phyloP scores from a whole-genome alignment of 805 yeast genomes.

The Candida peoriensis region DNA sequence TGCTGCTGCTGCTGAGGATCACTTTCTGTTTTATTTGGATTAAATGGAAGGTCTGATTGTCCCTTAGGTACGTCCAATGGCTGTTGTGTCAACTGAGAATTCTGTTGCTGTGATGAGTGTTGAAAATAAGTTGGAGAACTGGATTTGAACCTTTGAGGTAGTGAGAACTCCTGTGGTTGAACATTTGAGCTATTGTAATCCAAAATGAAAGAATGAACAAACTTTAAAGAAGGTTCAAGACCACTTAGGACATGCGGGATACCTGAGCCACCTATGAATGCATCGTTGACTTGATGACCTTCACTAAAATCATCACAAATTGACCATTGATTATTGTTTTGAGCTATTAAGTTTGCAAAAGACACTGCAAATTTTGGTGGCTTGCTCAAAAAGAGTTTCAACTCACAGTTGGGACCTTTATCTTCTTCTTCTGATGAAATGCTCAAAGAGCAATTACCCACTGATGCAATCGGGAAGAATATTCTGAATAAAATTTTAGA shows the following conservation, averaged over 20 bases:
- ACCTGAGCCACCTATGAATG: constrained; percentile 55
- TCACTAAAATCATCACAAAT: constrained; percentile 82
- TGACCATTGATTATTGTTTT: constrained; percentile 63
- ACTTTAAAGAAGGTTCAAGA: constrained; percentile 41
- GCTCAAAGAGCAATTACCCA: constrained; percentile 52
- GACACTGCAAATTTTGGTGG: constrained; percentile 79
- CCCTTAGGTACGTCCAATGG: no score
- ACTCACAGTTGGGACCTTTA: constrained; percentile 33
- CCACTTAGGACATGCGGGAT: constrained; percentile 71
- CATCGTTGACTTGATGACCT: constrained; percentile 73
- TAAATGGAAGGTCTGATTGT: no score
- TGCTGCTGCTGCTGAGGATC: constrained; percentile 1
- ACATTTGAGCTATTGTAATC: constrained; percentile 37
- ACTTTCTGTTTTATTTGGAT: neutral
- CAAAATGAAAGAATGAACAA: constrained; percentile 47
- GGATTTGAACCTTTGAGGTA: constrained; percentile 18
- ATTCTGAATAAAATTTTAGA: constrained; percentile 67
- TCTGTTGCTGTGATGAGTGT: no score
- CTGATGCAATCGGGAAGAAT: constrained; percentile 61
- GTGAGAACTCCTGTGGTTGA: constrained; percentile 19
- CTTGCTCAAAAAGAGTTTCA: constrained; percentile 44
- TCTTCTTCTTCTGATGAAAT: constrained; percentile 35
- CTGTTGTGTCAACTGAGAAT: no score
- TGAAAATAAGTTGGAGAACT: constrained; percentile 15
- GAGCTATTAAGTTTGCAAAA: constrained; percentile 49